Evolutionary conservation across 129 eudicot genomes (phyloP), one percentile per base, ranked within the genome.

Genomic region (Helianthus annuus): DNA sequence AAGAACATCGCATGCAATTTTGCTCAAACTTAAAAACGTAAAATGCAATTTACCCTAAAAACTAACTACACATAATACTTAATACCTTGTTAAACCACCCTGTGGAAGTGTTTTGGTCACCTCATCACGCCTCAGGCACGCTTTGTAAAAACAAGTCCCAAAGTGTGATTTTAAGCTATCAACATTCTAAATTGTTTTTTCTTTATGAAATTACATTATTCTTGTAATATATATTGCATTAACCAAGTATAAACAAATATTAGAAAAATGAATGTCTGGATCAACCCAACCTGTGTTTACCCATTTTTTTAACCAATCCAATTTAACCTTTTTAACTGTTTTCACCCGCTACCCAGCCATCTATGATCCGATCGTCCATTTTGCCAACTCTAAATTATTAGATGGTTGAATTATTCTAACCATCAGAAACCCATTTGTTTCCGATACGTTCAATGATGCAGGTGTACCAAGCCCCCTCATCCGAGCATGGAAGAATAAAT

Each of bases 371-470:
- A 27, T 27, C 32, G 32, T 27, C 2, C 32, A 27, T 27, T 27
- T 27, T 71, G 57, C 7, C 15, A n/a, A 58, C 14, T 4, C 32
- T 27, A 27, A 27, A 27, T 27, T 27, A 27, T 27, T 10, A 57
- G 3, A 6, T 68, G 54, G 12, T n/a, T 27, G 59, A 63, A 42
- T 24, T 22, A 42, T 15, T 27, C 71, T 53, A 71, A 78, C 82
- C 82, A 70, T 78, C 82, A 45, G 82, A 78, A 54, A 46, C 82
- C 77, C 82, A 70, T 24, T 78, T 77, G 79, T 51, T 7, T 76
- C 73, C 4, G 72, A 74, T 27, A 13, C 13, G 14, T 51, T 64
- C 1, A 65, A 62, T 10, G 77, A 70, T 63, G 48, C 64, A 46
- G 81, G 71, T 52, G 71, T 38, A 78, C 82, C 60, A 54, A 27